Base-by-base conservation (phyloP, 2,329 filamentous ascomycete species). In the Acephala macrosclerotiorum region DNA sequence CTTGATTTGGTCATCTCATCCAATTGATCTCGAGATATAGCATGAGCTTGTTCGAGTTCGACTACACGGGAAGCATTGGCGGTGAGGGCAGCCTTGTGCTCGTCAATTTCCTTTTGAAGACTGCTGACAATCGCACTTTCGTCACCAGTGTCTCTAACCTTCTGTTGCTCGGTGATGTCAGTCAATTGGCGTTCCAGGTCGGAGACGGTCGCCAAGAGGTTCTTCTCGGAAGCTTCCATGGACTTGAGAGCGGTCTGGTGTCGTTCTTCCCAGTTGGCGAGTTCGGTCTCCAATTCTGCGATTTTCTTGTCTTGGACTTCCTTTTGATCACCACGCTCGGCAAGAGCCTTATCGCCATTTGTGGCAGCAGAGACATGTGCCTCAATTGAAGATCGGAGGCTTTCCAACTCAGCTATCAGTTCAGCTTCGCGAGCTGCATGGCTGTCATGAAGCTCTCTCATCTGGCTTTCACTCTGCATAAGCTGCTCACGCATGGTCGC, bases 401-500 rank as follows among this genome's bases (percentile, higher is more conserved):
- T 83, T 58, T 91, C 86, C 25, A 98, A 81, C 78, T 97, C 89
- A 9, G 83, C 81, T 58, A 88, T 81, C 2, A 98, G 83, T 73
- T 94, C 89, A 75, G 87, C 85, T 79, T 98, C 95, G 33, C 92
- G 89, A 16, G 82, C 79, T n/a, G 85, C 84, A 71, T 97, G 89
- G 0, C 86, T 83, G 58, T 93, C 89, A 60, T 92, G 91, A 74
- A 97, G 84, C 60, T 88, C 82, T 66, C 85, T 85, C 68, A 97
- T 89, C 75, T 95, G 89, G 71, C 87, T 90, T 78, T 98, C 94
- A 72, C 91, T 96, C 77, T 93, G 89, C 75, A 94, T 88, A 5
- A 99, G 86, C 78, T 97, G 94, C 68, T 96, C 92, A 66, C 92
- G 91, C 81, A 99, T 87, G 18, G 90, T 91, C 4, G 93, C 91